Base-by-base conservation (phyloP, 2,329 filamentous ascomycete species). In the Xylaria polymorpha region DNA sequence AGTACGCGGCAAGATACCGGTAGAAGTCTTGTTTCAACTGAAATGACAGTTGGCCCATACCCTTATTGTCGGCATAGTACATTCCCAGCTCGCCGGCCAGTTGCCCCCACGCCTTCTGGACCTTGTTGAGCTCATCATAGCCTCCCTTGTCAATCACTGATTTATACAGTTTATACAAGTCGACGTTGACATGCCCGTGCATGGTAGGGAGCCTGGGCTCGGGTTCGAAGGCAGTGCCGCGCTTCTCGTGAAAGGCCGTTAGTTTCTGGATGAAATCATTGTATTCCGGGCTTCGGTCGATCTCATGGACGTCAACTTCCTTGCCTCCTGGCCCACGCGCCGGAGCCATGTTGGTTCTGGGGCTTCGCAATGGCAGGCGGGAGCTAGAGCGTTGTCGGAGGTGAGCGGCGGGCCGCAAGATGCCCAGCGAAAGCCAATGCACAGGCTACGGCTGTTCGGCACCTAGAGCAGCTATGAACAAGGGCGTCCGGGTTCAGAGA, bases 21-120 rank as follows among this genome's bases (percentile, higher is more conserved):
- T 97, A 97, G 83, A 96, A 97, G 71, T 92, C 90, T 65, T 92
- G 91, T 82, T 97, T 97, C 65, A 97, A 84, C 68, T 92, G 88
- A 81, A 97, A 97, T 15, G 93, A 94, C 68, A 94, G 89, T n/a
- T 93, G 93, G 7, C 93, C 87, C 71, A 87, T 69, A 7, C 75
- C 77, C 51, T 79, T 79, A 41, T 93, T 89, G 77, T 95, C 94
- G 75, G 87, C 86, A 65, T 90, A 90, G 77, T 89, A 89, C 71
- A 94, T 88, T 59, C 92, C 89, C 66, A 97, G 91, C 74, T 94
- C 90, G 62, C 90, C 86, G 14, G 91, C 92, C 75, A 97, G 87
- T 74, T 89, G 90, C 72, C 93, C 88, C 94, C 94, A 97, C 61
- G 92, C 92, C 72, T 97, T 87, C 83, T 95, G 96, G 79, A 95